Evolutionary conservation across 2,329 filamentous ascomycete genomes (phyloP), one percentile per base, ranked within the genome.

Genomic region (Ascochyta pisi): DNA sequence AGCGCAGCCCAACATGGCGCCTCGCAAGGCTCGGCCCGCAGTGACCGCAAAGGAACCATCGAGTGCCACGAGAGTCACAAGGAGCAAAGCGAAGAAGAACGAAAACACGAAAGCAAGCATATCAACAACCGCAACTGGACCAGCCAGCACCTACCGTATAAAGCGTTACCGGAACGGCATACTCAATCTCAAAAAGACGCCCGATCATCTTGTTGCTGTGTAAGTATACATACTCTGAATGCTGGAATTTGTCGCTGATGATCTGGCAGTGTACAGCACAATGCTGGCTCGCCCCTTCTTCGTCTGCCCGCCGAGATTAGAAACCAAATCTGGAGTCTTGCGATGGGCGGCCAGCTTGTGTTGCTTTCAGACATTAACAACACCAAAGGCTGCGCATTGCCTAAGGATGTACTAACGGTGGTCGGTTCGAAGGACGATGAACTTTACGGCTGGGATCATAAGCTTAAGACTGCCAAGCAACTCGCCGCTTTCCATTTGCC

Each of bases 241-340:
- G 33, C 33, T 19, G 5, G 33, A 19, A 6, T 29, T 7, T n/a
- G 7, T 16, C 23, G 15, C 31, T 46, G 29, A 45, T 16, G 8
- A 3, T 24, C 5, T 10, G 9, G 33, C n/a, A 55, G 52, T 3
- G 40, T 26, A 15, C 26, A 35, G 29, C 27, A 6, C 4, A 50
- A 45, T 6, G 7, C 29, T 12, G 34, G 27, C 1, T 54, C 45
- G 3, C 52, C 45, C 0, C 46, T 55, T 3, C 40, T 55, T 8
- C 45, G 34, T 16, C 40, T 55, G 6, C 52, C 52, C 1, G 22
- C 39, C 1, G 52, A 55, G 23, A 33, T 50, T 6, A 37, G 52
- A 40, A 50, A 40, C 27, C 29, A 12, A 1, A 50, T 55, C 6
- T 55, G 46, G 52, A 24, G 12, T 6, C 19, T 40, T 15, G 34